These are phyloP conservation scores for Hanseniaspora valbyensis DNA, from an alignment of 805 yeast genomes.

Conservation along the genomic window DNA sequence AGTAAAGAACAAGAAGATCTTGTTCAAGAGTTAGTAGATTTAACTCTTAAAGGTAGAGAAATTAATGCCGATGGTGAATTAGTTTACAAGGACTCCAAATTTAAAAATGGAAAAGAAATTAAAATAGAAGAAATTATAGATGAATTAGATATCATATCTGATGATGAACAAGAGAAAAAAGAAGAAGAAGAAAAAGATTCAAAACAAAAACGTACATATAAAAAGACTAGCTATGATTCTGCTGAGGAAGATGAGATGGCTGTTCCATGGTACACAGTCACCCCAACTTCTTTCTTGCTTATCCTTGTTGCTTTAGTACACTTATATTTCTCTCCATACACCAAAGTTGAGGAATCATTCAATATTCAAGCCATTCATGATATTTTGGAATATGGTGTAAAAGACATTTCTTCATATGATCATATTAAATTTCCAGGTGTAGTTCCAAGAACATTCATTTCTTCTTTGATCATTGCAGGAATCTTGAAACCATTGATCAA, in stretches of 20 bases:
- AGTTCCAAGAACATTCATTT: conserved; percentile 77
- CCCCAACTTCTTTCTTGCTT: conserved; percentile 26
- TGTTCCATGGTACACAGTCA: conserved; percentile 5
- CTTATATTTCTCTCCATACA: conserved; percentile 55
- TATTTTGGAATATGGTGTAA: conserved; percentile 49
- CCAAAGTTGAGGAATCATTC: conserved; percentile 93
- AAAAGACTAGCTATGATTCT: conserved; percentile 14
- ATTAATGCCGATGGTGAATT: conserved; percentile 9
- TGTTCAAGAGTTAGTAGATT: conserved; percentile 10
- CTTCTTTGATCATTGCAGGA: conserved; percentile 46
- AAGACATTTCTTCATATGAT: conserved; percentile 43
- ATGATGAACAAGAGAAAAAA: conserved; percentile 16
- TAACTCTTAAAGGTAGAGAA: conserved; percentile 7
- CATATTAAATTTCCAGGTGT: conserved; percentile 76
- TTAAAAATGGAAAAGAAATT: conserved; percentile 17
- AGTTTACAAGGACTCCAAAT: conserved; percentile 8
- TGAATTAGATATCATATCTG: conserved; percentile 18
- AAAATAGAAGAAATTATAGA: conserved; percentile 21
- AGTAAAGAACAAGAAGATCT: conserved; percentile 8
- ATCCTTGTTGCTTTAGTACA: conserved; percentile 40
- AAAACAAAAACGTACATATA: neutral
- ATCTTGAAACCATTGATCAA: conserved; percentile 33
- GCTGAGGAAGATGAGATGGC: conserved; percentile 4
- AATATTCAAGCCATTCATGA: conserved; percentile 84
- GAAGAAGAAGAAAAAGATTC: conserved; percentile 14